Evolutionary conservation across 2,329 filamentous ascomycete genomes (phyloP).

Genomic region (Pezicula rhizophila): DNA sequence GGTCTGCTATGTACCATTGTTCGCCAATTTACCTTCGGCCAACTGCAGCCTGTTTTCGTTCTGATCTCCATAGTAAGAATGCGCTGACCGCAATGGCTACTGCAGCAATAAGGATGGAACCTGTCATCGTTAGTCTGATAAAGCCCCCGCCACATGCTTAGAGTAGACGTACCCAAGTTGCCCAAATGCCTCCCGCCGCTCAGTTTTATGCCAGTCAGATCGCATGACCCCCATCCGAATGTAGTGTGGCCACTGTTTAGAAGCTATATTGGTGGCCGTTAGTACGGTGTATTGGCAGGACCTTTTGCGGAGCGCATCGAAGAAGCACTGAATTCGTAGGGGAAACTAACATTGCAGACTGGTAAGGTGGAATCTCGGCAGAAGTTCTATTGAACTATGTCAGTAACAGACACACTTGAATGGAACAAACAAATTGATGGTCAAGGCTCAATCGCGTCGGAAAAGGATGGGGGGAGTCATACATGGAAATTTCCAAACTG

Average conservation of each 20-base stretch:
- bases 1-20: neutral
- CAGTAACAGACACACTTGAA: slow-evolving; percentile 5
- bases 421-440: slow-evolving; percentile 11
- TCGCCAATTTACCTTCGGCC: slow-evolving; percentile 66
- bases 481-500: slow-evolving; percentile 56
- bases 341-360: slow-evolving; percentile 70
- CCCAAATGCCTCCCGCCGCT: slow-evolving; percentile 61
- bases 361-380: slow-evolving; percentile 79
- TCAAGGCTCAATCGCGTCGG: neutral
- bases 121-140: slow-evolving; percentile 37
- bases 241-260: slow-evolving; percentile 14
- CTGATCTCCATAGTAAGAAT: slow-evolving; percentile 72
- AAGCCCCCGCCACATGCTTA: too few relatives aligned
- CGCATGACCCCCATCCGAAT: slow-evolving; percentile 53
- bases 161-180: slow-evolving; percentile 64
- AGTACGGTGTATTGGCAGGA: slow-evolving; percentile 3
- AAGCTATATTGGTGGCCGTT: slow-evolving; percentile 54
- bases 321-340: neutral
- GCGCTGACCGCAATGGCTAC: slow-evolving; percentile 64
- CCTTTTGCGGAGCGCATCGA: slow-evolving; percentile 1
- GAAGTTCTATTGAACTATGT: slow-evolving; percentile 52
- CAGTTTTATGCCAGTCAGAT: slow-evolving; percentile 68
- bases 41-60: slow-evolving; percentile 88
- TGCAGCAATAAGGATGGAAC: slow-evolving; percentile 80
- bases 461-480: slow-evolving; percentile 5